Conservation (phyloP, 176 grass and related monocot species). For the Hordeum marinum region DNA sequence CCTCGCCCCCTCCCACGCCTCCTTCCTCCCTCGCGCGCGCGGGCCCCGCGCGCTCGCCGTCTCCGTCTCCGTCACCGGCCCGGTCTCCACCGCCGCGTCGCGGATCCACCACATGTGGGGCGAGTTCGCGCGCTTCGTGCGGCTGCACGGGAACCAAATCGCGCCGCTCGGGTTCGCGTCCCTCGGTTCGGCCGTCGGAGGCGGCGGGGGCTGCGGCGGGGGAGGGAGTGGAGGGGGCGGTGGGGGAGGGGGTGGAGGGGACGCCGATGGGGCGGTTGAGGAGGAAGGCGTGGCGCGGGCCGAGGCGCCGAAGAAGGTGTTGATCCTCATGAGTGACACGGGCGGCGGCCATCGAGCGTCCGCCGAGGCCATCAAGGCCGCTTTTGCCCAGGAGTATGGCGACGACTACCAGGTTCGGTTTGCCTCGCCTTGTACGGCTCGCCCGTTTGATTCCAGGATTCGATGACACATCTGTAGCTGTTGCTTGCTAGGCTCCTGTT, state of each 20-base stretch:
- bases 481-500: neutral
- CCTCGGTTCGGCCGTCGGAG: conserved; percentile 22
- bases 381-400: conserved; percentile 80
- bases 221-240: neutral
- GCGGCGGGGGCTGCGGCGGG: neutral
- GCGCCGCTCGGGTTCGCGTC: conserved; percentile 71
- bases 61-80: conserved; percentile 12
- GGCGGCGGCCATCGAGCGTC: conserved; percentile 91
- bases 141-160: conserved; percentile 60
- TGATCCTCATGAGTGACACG: conserved; percentile 98
- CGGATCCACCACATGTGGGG: conserved; percentile 44
- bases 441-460: neutral
- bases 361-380: conserved; percentile 85
- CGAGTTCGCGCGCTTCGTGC: conserved; percentile 62
- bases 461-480: neutral
- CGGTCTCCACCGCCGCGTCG: neutral
- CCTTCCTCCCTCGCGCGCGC: conserved; percentile 45
- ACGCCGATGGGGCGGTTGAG: conserved; percentile 19
- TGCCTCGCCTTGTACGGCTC: neutral
- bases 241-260: neutral
- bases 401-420: conserved; percentile 68
- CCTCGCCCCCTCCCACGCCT: conserved; percentile 2
- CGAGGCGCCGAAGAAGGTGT: conserved; percentile 73
- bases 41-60: conserved; percentile 29
- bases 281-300: conserved; percentile 41